These are phyloP conservation scores for Scheffersomyces amazonensis DNA, from an alignment of 805 yeast genomes.

Conservation along the genomic window DNA sequence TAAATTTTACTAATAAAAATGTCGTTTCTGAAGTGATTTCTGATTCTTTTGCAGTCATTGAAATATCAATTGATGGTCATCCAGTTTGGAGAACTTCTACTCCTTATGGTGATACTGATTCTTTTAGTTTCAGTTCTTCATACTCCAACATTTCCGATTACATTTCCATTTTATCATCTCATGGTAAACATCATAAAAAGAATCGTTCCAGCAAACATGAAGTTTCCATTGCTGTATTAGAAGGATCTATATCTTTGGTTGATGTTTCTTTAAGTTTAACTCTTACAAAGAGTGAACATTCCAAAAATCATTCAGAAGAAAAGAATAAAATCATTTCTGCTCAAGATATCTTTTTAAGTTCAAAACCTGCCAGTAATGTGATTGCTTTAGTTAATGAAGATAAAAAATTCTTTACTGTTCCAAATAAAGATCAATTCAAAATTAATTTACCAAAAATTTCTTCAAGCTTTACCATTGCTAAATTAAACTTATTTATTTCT, in stretches of 20 bases:
- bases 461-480: constrained; percentile 15
- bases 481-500: constrained; percentile 21
- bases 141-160: constrained; percentile 22
- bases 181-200: constrained; percentile 2
- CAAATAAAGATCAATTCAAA: constrained; percentile 13
- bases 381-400: constrained; percentile 15
- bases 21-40: constrained; percentile 6
- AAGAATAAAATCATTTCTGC: constrained; percentile 1
- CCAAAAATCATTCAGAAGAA: constrained; percentile 3
- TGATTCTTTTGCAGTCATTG: constrained; percentile 16
- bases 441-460: constrained; percentile 16
- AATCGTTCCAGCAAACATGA: no score
- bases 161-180: constrained; percentile 14
- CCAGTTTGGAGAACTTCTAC: constrained; percentile 28
- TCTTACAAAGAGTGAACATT: constrained; percentile 17
- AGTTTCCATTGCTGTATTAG: constrained; percentile 16
- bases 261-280: constrained; percentile 18
- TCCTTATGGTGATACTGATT: constrained; percentile 13
- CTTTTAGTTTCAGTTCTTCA: constrained; percentile 17
- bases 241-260: constrained; percentile 14
- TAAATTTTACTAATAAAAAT: constrained; percentile 18
- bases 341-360: constrained; percentile 12
- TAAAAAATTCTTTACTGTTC: constrained; percentile 16
- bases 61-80: constrained; percentile 17
- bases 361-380: constrained; percentile 20